Base-by-base conservation (phyloP, 371 early-diverging fungal genomes). In the Rhizomucor miehei region DNA sequence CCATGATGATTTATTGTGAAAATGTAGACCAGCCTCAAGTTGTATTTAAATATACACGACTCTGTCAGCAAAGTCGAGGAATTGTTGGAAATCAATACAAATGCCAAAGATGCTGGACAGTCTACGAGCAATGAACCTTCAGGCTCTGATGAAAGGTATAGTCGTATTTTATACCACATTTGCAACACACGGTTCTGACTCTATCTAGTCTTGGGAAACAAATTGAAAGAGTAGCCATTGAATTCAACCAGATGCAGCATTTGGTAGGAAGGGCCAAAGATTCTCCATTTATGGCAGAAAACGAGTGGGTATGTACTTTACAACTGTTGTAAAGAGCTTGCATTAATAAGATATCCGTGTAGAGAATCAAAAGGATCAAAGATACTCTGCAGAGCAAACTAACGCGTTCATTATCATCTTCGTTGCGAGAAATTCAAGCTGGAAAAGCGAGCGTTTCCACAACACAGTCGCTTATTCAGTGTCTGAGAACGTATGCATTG, bases 191-290 rank as follows among this genome's bases (percentile, higher is more conserved):
- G 48, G 48, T 1, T 8, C 3, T n/a, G 24, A 48, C 17, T 10
- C 6, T 2, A 23, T 50, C 12, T 40, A 69, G 72, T 35, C 48
- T 65, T 0, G 72, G 72, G 6, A 90, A 90, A 53, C 84, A 87
- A 35, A 77, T 92, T 17, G 92, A 92, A 57, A 83, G 91, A 21
- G 90, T 90, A n/a, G 92, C 92, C 10, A 87, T 89, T 41, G 92
- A 92, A 69, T 92, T 80, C 60, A 90, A 91, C 44, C 91, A 92
- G 51, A 83, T 92, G 79, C 89, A 86, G 55, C 89, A 87, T 62
- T 73, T 90, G 1, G 87, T 89, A 1, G 73, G 76, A 12, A 70
- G 81, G 44, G 89, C 87, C n/a, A 74, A 85, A 56, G 67, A 65
- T n/a, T 62, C 85, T 9, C 82, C 88, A 3, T 89, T 89, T 65